A percentile compares a stretch with the other conserved stretches of the same genome.
Conservation (phyloP, 345 rosid species). For the Pistacia integerrima region DNA sequence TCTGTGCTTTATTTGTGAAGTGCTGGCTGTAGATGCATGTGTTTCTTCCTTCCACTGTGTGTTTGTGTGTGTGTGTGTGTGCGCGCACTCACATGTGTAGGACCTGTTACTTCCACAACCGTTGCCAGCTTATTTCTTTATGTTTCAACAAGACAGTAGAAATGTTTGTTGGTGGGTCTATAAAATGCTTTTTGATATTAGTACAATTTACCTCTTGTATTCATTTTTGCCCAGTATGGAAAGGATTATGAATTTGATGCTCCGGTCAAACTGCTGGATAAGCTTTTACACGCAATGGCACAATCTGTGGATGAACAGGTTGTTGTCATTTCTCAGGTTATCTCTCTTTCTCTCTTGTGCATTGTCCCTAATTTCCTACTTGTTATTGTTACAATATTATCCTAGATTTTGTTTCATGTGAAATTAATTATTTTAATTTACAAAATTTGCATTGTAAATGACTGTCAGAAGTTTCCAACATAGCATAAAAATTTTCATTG, state of each 20-base stretch:
- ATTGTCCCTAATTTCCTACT: neutral
- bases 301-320: constrained; percentile 82
- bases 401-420: neutral
- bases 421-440: neutral
- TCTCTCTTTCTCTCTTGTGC: constrained; percentile 16
- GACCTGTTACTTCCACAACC: neutral
- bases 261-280: constrained; percentile 87
- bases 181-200: neutral
- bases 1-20: neutral
- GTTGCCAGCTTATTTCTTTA: neutral
- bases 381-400: neutral
- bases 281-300: constrained; percentile 90
- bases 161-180: neutral
- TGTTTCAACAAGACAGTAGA: neutral
- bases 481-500: neutral
- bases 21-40: neutral
- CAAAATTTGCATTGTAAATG: neutral
- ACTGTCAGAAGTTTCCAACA: neutral
- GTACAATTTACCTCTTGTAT: neutral
- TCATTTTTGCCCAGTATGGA: constrained; percentile 61
- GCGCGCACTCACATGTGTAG: neutral
- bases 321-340: constrained; percentile 89
- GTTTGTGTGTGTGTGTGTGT: neutral
- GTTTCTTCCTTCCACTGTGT: constrained; percentile 5
- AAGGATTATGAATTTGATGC: constrained; percentile 97